Conservation (phyloP, 192 early-diverging fungal species). For the Glomus cerebriforme region DNA sequence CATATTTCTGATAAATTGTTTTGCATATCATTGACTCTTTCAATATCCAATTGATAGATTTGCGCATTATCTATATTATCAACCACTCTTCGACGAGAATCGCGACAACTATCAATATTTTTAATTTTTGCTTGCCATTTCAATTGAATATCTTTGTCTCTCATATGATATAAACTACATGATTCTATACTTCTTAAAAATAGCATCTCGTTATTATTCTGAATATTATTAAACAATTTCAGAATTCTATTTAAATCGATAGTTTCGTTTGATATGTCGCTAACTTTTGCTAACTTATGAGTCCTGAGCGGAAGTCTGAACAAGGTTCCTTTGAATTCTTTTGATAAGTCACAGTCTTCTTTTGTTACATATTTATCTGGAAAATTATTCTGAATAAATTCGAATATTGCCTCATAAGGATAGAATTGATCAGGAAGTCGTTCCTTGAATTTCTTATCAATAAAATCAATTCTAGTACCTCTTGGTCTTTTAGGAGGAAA, state of each 20-base stretch:
- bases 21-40: not conserved
- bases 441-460: not conserved
- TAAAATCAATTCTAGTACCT: not conserved
- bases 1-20: not conserved
- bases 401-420: constrained; percentile 3
- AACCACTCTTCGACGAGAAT: not conserved
- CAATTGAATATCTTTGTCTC: not conserved
- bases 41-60: not conserved
- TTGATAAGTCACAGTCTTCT: not conserved
- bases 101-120: not conserved
- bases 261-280: too few species aligned
- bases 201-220: not conserved
- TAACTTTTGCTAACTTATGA: not conserved
- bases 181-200: not conserved
- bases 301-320: constrained; percentile 3
- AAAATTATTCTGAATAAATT: not conserved
- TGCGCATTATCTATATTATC: not conserved
- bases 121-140: not conserved
- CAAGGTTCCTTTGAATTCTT: not conserved
- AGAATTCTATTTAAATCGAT: too few species aligned
- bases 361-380: too few species aligned
- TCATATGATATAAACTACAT: not conserved
- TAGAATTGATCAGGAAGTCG: not conserved
- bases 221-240: not conserved
- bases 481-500: not conserved